Evolutionary conservation across 345 rosid species (phyloP), one percentile per base, ranked within the genome.

Genomic region (Cochlearia excelsa): DNA sequence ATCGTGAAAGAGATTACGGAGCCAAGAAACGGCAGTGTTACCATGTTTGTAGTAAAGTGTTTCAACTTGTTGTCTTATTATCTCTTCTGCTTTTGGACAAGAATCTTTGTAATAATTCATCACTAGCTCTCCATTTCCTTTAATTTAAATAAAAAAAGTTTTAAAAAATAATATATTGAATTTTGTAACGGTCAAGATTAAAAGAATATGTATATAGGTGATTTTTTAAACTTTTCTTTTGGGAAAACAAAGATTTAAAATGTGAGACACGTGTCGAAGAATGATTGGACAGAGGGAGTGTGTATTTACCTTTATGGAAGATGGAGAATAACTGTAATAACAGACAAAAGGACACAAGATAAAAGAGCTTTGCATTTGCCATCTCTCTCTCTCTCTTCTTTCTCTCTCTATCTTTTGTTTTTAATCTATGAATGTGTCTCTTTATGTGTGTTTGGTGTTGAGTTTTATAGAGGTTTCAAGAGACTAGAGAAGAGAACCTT

Each of bases 1-100:
- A 61, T 92, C 95, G 44, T 88, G 96, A 74, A 92, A 92, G 75
- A 92, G 88, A 76, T 88, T 92, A 47, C 95, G 79, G 61, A 88
- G 78, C 98, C 93, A 92, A 3, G 95, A 86, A 28, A 92, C 83
- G 8, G 96, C 93, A 0, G 96, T 88, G 67, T 92, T 92, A 53
- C 95, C 93, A 51, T 88, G 93, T 45, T 80, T 72, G 9, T 80
- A 33, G 66, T 88, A 88, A 30, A 92, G 83, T 1, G 65, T 72
- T 46, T 49, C 66, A 42, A 92, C 96, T 67, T 86, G 75, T 57
- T 78, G 77, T 63, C 81, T 83, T 71, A 88, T 75, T 51, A 88
- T 81, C 30, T 82, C 92, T 71, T 92, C 98, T 39, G 95, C 96
- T 56, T 78, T 78, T 5, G 93, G 88, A 58, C 93, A 88, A 54